Conservation (phyloP, 345 rosid genomes). For the Mangifera indica region DNA sequence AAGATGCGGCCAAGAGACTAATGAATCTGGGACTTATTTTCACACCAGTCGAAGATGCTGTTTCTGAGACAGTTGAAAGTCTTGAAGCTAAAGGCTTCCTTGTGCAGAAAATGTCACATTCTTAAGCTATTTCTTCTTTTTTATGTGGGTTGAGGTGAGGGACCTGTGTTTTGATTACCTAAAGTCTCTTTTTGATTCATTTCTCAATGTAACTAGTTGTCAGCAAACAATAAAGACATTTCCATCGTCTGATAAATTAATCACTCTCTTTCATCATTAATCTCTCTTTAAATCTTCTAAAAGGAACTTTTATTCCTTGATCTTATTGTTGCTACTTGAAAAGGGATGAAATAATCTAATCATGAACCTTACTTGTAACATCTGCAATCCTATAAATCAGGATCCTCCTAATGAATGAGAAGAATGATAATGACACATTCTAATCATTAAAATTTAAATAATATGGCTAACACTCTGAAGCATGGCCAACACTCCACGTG, state of each 20-base stretch:
- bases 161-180: background rate
- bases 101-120: slow-evolving; percentile 14
- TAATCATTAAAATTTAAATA: too few relatives aligned
- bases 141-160: background rate
- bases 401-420: too few relatives aligned
- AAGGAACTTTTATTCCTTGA: slow-evolving; percentile 16
- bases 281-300: background rate
- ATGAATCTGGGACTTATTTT: slow-evolving; percentile 53
- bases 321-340: background rate
- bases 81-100: slow-evolving; percentile 58
- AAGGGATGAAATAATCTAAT: background rate
- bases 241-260: background rate
- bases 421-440: too few relatives aligned
- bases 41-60: slow-evolving; percentile 63
- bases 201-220: background rate
- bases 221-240: background rate
- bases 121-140: background rate
- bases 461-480: too few relatives aligned
- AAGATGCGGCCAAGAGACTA: slow-evolving; percentile 74
- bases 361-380: slow-evolving; percentile 1
- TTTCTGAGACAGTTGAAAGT: slow-evolving; percentile 62
- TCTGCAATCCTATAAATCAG: slow-evolving; percentile 14
- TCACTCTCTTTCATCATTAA: background rate
- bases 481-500: slow-evolving; percentile 63
- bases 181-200: background rate